Evolutionary conservation across 306 rosid species (phyloP).

Genomic region (Trifolium pratense): DNA sequence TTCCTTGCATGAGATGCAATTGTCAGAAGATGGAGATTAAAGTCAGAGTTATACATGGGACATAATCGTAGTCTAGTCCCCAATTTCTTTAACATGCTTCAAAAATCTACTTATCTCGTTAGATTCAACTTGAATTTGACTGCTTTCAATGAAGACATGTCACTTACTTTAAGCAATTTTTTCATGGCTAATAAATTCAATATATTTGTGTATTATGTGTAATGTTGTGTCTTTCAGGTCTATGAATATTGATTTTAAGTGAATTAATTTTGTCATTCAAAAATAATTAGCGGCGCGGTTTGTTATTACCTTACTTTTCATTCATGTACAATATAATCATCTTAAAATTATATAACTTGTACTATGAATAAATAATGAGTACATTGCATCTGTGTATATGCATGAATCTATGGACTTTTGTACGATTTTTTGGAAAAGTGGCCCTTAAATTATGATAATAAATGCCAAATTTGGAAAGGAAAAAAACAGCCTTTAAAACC

Average conservation of each 20-base stretch:
- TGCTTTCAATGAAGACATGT: not conserved
- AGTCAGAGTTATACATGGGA: slow-evolving; percentile 15
- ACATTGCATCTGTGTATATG: not conserved
- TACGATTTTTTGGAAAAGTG: not conserved
- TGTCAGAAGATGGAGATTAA: slow-evolving; percentile 29
- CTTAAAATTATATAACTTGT: no score
- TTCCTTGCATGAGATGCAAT: slow-evolving; percentile 33
- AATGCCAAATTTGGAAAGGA: not conserved
- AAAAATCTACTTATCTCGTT: not conserved
- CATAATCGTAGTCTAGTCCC: not conserved
- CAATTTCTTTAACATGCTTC: not conserved
- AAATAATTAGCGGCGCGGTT: no score
- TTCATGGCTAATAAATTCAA: not conserved
- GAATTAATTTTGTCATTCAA: no score
- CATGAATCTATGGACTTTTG: not conserved
- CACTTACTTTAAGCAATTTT: not conserved
- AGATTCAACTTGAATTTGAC: not conserved
- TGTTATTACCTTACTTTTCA: no score
- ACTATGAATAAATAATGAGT: no score
- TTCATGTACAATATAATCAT: no score
- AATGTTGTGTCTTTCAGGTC: no score
- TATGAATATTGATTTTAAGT: no score
- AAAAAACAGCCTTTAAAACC: not conserved
- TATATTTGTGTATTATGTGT: not conserved
- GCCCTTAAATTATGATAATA: not conserved